phyloP scores from a whole-genome alignment of 257 asterid genomes.

The Lavandula angustifolia region DNA sequence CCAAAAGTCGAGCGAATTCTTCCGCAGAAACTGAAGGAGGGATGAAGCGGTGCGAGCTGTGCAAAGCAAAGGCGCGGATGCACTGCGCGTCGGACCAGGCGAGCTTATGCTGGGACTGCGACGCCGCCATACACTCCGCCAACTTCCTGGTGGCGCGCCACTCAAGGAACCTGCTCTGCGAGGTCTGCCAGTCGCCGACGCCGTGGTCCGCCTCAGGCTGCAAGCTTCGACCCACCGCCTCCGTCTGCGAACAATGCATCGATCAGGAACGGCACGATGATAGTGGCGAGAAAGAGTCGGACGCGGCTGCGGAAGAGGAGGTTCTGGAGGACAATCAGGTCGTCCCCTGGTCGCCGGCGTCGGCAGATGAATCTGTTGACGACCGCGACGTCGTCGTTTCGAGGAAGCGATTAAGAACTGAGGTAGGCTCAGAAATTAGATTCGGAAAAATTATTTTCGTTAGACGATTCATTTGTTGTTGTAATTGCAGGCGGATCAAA shows the following conservation, averaged over 20 bases:
- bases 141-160: slow-evolving; percentile 81
- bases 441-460: background rate
- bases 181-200: slow-evolving; percentile 58
- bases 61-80: slow-evolving; percentile 53
- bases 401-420: slow-evolving; percentile 38
- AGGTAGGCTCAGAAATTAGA: slow-evolving; percentile 35
- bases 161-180: slow-evolving; percentile 70
- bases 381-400: slow-evolving; percentile 25
- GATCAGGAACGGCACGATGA: slow-evolving; percentile 15
- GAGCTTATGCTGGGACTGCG: slow-evolving; percentile 76
- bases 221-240: slow-evolving; percentile 47
- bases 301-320: slow-evolving; percentile 30
- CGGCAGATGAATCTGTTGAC: slow-evolving; percentile 36
- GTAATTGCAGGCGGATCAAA: slow-evolving; percentile 36
- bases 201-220: slow-evolving; percentile 74
- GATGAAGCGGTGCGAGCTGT: slow-evolving; percentile 67
- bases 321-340: slow-evolving; percentile 55
- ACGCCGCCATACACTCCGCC: slow-evolving; percentile 76
- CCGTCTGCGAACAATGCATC: slow-evolving; percentile 53
- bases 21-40: slow-evolving; percentile 15
- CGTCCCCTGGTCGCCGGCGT: slow-evolving; percentile 59
- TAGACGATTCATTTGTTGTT: background rate
- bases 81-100: slow-evolving; percentile 82
- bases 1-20: background rate
- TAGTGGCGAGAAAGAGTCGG: slow-evolving; percentile 27